These are phyloP conservation scores for Fraxinus dipetala DNA, from an alignment of 305 asterid genomes.

Conservation along the genomic window DNA sequence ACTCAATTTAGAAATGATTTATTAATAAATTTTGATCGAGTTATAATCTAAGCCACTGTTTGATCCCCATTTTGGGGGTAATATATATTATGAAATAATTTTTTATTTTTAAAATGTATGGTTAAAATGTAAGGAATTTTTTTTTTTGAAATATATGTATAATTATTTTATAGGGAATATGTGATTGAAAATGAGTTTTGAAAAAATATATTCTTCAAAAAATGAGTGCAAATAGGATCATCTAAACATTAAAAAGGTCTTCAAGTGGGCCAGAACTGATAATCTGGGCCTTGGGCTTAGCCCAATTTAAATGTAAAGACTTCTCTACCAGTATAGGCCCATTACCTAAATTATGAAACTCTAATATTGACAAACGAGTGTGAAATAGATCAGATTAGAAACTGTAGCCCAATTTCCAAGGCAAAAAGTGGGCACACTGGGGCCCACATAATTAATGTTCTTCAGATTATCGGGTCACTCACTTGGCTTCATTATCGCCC, in stretches of 20 bases:
- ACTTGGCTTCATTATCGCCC: slow-evolving; percentile 9
- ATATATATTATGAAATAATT: too few species aligned
- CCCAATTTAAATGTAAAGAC: neutral
- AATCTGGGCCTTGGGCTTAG: neutral
- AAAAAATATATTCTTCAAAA: too few species aligned
- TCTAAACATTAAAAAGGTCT: neutral
- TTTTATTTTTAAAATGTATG: too few species aligned
- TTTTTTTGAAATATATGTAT: too few species aligned
- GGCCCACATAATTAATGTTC: slow-evolving; percentile 40
- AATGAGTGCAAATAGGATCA: too few species aligned
- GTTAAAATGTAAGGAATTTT: too few species aligned
- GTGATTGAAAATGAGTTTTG: too few species aligned
- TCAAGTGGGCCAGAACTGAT: neutral
- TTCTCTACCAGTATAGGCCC: neutral
- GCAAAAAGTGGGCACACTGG: slow-evolving; percentile 23
- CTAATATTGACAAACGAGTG: slow-evolving; percentile 21
- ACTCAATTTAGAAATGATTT: too few species aligned
- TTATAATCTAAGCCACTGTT: too few species aligned
- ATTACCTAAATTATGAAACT: neutral
- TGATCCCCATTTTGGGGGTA: too few species aligned
- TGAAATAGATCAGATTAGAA: slow-evolving; percentile 1
- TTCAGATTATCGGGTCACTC: slow-evolving; percentile 25
- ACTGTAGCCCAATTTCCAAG: slow-evolving; percentile 38
- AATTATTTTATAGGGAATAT: too few species aligned
- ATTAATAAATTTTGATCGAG: too few species aligned